Conservation (phyloP, 176 grass and related monocot species). For the Triticum monococcum region DNA sequence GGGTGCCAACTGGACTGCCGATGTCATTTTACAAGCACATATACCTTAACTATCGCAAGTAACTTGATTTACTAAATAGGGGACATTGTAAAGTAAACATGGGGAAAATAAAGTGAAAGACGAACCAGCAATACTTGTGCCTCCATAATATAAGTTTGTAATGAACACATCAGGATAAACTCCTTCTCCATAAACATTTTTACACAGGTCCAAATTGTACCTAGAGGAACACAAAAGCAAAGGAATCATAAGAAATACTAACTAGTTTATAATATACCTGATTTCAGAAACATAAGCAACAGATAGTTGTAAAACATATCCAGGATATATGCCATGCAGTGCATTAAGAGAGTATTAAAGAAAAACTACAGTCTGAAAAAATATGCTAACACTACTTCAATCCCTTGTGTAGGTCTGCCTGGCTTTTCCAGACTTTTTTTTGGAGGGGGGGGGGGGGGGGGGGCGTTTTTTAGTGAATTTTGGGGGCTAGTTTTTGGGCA, state of each 20-base stretch:
- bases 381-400: not conserved
- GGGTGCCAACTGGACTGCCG: not conserved
- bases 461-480: too few relatives aligned
- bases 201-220: constrained; percentile 96
- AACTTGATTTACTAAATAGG: not conserved
- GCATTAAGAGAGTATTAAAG: not conserved
- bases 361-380: constrained; percentile 1
- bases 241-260: not conserved
- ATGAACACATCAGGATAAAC: constrained; percentile 86
- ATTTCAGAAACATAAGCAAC: not conserved
- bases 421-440: too few relatives aligned
- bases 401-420: too few relatives aligned
- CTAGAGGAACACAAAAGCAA: constrained; percentile 40
- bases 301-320: not conserved
- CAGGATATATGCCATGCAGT: not conserved
- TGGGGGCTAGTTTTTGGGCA: too few relatives aligned
- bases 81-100: not conserved
- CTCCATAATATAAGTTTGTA: constrained; percentile 94
- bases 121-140: constrained; percentile 75
- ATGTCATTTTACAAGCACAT: not conserved
- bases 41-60: not conserved
- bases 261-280: not conserved
- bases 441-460: too few relatives aligned
- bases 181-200: constrained; percentile 85
- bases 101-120: not conserved